Evolutionary conservation across 202 grass and related monocot species (phyloP).

Genomic region (Sporobolus alterniflorus): DNA sequence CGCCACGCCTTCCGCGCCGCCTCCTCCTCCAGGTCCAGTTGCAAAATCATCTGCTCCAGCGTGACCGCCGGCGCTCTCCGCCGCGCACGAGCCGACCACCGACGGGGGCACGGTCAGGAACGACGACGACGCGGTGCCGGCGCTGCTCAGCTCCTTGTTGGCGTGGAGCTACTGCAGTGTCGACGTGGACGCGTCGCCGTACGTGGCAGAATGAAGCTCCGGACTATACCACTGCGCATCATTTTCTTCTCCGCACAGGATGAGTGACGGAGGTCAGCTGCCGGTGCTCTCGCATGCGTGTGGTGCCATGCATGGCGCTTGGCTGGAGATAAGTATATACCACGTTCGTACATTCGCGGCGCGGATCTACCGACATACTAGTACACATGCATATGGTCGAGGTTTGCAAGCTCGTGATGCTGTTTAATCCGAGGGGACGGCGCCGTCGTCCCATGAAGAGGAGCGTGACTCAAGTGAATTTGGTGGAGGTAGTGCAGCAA

Average conservation of each 20-base stretch:
- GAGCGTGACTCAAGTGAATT: constrained; percentile 43
- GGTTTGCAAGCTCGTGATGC: constrained; percentile 32
- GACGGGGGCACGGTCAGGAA: constrained; percentile 44
- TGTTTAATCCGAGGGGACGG: constrained; percentile 18
- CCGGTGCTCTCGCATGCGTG: background rate
- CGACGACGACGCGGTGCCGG: constrained; percentile 28
- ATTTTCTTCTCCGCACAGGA: constrained; percentile 32
- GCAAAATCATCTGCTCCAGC: constrained; percentile 96
- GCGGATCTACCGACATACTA: background rate
- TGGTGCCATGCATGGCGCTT: constrained; percentile 29
- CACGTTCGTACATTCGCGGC: background rate
- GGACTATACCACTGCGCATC: constrained; percentile 66
- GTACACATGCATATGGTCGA: background rate
- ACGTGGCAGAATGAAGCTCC: constrained; percentile 80
- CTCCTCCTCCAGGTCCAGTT: constrained; percentile 87
- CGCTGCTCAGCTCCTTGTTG: constrained; percentile 15
- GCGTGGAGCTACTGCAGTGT: constrained; percentile 59
- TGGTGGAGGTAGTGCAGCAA: constrained; percentile 34
- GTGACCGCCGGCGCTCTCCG: constrained; percentile 46
- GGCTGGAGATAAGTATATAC: background rate
- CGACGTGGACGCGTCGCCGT: constrained; percentile 67
- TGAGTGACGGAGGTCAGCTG: constrained; percentile 27
- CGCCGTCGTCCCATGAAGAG: constrained; percentile 16
- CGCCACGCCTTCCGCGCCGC: constrained; percentile 52
- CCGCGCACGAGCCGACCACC: constrained; percentile 53